These are phyloP conservation scores for Pleurostoma richardsiae DNA, from an alignment of 2,329 filamentous ascomycete species.

Conservation along the genomic window DNA sequence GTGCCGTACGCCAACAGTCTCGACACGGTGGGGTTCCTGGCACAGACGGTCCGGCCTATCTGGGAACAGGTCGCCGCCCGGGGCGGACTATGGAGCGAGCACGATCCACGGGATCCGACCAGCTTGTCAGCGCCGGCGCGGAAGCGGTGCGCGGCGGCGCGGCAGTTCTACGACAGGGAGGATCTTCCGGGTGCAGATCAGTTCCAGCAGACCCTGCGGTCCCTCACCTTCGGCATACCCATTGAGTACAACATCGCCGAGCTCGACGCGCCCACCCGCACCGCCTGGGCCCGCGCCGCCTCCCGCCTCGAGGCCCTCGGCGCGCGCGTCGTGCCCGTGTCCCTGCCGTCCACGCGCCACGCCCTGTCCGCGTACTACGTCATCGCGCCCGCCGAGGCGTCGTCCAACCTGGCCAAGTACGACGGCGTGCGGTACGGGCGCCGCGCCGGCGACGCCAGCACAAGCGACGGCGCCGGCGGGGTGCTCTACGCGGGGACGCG, in stretches of 20 bases:
- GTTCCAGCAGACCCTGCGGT: constrained; percentile 17
- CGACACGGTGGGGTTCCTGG: constrained; percentile 81
- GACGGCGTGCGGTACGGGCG: constrained; percentile 91
- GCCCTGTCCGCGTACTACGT: constrained; percentile 94
- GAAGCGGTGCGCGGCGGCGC: constrained; percentile 28
- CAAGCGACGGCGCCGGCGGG: constrained; percentile 49
- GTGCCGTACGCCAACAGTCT: constrained; percentile 90
- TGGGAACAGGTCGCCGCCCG: constrained; percentile 46
- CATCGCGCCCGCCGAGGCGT: constrained; percentile 89
- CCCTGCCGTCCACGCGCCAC: constrained; percentile 75
- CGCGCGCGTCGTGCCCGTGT: constrained; percentile 68
- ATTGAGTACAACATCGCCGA: constrained; percentile 86
- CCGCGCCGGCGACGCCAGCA: constrained; percentile 32
- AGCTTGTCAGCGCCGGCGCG: constrained; percentile 57
- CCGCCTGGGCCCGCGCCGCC: constrained; percentile 64
- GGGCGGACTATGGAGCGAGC: constrained; percentile 37
- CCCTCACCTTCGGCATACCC: constrained; percentile 51
- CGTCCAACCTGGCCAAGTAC: constrained; percentile 94
- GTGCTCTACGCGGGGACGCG: constrained; percentile 73
- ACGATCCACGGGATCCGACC: constrained; percentile 72
- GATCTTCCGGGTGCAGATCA: constrained; percentile 7
- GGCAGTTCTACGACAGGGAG: constrained; percentile 16
- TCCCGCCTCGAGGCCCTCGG: constrained; percentile 56
- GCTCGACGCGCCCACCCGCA: constrained; percentile 63
- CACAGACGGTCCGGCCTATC: constrained; percentile 46